phyloP scores from a whole-genome alignment of 306 rosid genomes.

The Sicyos edulis region DNA sequence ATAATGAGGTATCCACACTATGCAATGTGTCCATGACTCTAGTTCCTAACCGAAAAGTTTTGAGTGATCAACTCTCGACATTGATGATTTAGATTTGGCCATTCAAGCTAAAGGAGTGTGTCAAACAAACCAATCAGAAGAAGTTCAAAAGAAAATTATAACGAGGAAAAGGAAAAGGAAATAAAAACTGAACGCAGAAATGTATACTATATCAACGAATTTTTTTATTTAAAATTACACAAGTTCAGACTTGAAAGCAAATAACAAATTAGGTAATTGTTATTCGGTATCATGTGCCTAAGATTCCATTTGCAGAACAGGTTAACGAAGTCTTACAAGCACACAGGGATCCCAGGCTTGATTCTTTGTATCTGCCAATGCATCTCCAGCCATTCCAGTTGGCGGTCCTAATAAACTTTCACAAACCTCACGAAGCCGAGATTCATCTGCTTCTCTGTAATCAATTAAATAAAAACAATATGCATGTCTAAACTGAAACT shows the following conservation, averaged over 20 bases:
- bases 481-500: background rate
- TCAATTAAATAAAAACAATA: constrained; percentile 6
- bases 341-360: constrained; percentile 87
- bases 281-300: background rate
- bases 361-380: constrained; percentile 46
- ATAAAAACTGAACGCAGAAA: background rate
- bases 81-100: background rate
- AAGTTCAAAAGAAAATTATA: background rate
- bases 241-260: background rate
- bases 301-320: background rate
- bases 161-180: background rate
- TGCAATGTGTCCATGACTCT: background rate
- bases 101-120: background rate
- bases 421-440: constrained; percentile 87
- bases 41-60: background rate
- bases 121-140: background rate
- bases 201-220: background rate
- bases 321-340: constrained; percentile 53
- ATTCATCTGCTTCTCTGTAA: constrained; percentile 97
- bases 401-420: constrained; percentile 99
- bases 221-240: background rate
- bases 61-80: background rate
- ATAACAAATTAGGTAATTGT: background rate
- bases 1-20: background rate
- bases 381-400: constrained; percentile 73